Base-by-base conservation (phyloP, 306 rosid genomes). In the Senna siamea region DNA sequence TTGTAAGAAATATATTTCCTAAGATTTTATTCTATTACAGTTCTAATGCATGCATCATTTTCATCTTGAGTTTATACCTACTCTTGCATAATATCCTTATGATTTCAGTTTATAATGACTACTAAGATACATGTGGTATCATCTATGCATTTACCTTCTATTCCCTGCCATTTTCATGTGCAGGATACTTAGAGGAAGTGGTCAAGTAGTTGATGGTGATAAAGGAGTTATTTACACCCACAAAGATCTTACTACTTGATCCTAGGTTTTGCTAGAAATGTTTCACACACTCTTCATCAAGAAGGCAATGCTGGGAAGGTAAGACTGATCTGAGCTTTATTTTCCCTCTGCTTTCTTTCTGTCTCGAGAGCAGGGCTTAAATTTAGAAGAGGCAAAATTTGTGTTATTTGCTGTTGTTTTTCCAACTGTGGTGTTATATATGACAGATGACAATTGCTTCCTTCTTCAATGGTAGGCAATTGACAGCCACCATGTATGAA, bases 181-280 rank as follows among this genome's bases (percentile, higher is more conserved):
- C 89, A 94, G 98, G 98, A 87, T 94, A 81, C 93, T 94, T 9
- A 87, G 85, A 81, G 99, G 99, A 68, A 87, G 74, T 68, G 97
- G 99, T 73, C 97, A 94, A 69, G 81, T 88, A 26, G 97, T 94
- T 64, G 85, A 84, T 66, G 99, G 99, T 40, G 99, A 94, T 72
- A 90, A 83, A 82, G 83, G 74, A 40, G 19, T 92, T 34, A 83
- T 35, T 34, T 94, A 92, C 83, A 90, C 90, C 19, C 96, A 89
- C 80, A 90, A 52, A 87, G 87, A 88, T 72, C 87, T 94, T 73
- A 66, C 86, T 57, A 38, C 74, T 81, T 81, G 85, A 93, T 69
- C 61, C 78, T 76, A 40, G 72, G 17, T 55, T 40, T 46, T 35
- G 44, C 43, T 43, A 4, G 6, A 50, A 74, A 50, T 60, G 44